Percentiles rank a stretch among this genome's conserved stretches.
Conservation (phyloP, 495 filamentous ascomycete species). For the Xylaria grammica region DNA sequence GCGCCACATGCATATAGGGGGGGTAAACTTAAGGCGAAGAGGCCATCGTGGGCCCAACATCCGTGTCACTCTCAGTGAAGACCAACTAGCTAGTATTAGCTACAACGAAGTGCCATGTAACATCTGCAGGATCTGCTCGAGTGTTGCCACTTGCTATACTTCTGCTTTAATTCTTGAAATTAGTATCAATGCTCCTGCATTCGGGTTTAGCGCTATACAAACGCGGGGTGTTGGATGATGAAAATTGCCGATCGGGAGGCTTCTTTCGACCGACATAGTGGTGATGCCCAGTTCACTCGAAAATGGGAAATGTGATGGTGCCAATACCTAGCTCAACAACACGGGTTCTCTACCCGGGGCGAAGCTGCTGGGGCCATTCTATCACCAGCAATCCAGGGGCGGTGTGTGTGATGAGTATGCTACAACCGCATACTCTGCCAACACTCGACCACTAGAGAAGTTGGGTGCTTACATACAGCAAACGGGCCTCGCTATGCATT, state of each 20-base stretch:
- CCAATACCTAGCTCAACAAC: not conserved
- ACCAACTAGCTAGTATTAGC: not conserved
- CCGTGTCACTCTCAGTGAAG: not conserved
- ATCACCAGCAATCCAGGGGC: slow-evolving; percentile 3
- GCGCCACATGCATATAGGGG: not conserved
- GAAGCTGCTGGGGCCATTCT: slow-evolving; percentile 4
- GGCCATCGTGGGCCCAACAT: not conserved
- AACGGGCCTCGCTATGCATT: slow-evolving; percentile 3
- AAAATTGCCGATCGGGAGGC: not conserved
- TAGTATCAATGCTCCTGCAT: not conserved
- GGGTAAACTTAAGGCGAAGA: not conserved
- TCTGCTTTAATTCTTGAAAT: not conserved
- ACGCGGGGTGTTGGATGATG: not conserved
- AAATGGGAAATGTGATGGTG: slow-evolving; percentile 4
- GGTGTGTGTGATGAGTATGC: not conserved
- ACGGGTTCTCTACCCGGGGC: too few relatives aligned
- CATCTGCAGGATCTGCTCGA: too few relatives aligned
- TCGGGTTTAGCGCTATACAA: not conserved
- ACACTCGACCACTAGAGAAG: not conserved
- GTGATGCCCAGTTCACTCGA: not conserved
- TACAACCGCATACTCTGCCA: not conserved
- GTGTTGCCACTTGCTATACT: not conserved
- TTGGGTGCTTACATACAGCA: not conserved
- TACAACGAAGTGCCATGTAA: too few relatives aligned
- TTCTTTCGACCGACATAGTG: not conserved